Evolutionary conservation across 1,284 basidiomycete species (phyloP), one percentile per base, ranked within the genome.

Genomic region (Quambalaria eucalypti): DNA sequence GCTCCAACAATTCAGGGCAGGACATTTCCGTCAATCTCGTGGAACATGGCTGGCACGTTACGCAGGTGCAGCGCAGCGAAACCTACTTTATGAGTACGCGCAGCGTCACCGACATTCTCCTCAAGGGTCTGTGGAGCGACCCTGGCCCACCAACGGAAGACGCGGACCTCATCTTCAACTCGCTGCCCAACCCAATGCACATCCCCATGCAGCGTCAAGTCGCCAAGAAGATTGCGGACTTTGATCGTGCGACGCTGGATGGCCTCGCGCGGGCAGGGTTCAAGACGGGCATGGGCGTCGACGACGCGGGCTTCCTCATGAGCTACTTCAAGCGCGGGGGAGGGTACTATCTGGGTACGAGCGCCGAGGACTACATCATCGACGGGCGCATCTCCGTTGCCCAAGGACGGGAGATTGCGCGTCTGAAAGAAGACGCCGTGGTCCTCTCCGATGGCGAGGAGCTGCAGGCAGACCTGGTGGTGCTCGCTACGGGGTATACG

Each of bases 311-410:
- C 4, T 80, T 81, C 72, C 50, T 80, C 2, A 76, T 78, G 58
- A 76, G 73, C 55, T 63, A 65, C 56, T 72, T 53, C 42, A 48
- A 19, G 21, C 26, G 46, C 5, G 56, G 56, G 16, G 33, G 31
- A 0, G 78, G 81, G 61, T 80, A 74, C 31, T 59, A 59, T 50
- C 6, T 82, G 82, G 0, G 66, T 87, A 9, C 52, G 19, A 51
- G 51, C 23, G 38, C 48, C n/a, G 46, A 52, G 30, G 47, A 47
- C 12, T 52, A 46, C 59, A 85, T 85, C 7, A 82, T 79, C 26
- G 80, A 81, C 59, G 71, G 87, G 28, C 76, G 81, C 9, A 85
- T 83, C 12, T 86, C 88, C 69, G 80, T 85, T 14, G 81, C 88
- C 25, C 57, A 59, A 47, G 60, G 60, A 6, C 29, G 54, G 9